Evolutionary conservation across 805 yeast genomes (phyloP).

Genomic region (Lipomyces sp.): DNA sequence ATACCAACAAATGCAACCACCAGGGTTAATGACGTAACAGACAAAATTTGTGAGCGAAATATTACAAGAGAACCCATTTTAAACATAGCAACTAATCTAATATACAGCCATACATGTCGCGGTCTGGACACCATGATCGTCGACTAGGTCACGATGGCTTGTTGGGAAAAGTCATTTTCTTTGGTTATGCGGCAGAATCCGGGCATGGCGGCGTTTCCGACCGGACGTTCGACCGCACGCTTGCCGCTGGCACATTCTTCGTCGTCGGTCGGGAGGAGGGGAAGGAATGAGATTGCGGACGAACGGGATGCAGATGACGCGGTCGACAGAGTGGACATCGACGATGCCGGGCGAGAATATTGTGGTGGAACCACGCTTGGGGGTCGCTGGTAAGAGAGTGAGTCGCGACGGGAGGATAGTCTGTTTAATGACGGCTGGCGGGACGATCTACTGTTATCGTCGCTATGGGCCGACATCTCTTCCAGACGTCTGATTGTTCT

Average conservation of each 20-base stretch:
- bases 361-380: background rate
- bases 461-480: slow-evolving; percentile 2
- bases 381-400: background rate
- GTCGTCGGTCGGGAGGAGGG: slow-evolving; percentile 11
- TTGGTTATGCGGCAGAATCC: background rate
- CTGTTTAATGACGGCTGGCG: background rate
- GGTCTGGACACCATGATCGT: background rate
- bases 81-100: background rate
- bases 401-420: background rate
- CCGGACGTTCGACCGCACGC: background rate
- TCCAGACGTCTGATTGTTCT: slow-evolving; percentile 3
- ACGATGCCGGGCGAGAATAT: background rate
- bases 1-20: background rate
- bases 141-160: background rate
- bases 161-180: background rate
- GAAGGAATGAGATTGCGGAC: slow-evolving; percentile 8
- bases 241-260: background rate
- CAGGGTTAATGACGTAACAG: background rate
- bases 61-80: background rate
- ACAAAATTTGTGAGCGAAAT: background rate
- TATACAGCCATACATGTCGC: background rate
- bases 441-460: background rate
- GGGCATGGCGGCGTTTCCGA: background rate
- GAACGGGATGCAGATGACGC: background rate
- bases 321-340: background rate